A percentile compares a stretch with the other conserved stretches of the same genome.
These are phyloP conservation scores for Calonectria montana DNA, from an alignment of 2,329 filamentous ascomycete species.

Conservation along the genomic window DNA sequence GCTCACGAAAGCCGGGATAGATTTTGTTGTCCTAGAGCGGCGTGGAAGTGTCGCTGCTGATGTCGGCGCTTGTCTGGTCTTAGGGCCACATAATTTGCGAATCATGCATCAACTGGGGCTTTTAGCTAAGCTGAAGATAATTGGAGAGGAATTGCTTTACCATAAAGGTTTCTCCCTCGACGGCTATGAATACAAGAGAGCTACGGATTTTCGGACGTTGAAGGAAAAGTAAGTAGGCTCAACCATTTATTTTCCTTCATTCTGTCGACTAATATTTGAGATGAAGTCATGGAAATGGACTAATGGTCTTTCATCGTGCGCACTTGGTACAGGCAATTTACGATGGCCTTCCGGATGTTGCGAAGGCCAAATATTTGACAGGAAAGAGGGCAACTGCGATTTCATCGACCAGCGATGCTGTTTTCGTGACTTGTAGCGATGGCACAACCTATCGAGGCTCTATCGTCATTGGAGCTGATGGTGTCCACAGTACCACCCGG, in stretches of 20 bases:
- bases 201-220: neutral
- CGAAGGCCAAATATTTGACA: neutral
- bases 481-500: conserved; percentile 31
- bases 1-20: conserved; percentile 43
- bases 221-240: conserved; percentile 11
- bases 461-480: conserved; percentile 34
- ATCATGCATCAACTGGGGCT: conserved; percentile 26
- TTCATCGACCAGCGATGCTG: neutral
- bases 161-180: neutral
- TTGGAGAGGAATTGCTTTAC: neutral
- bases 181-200: neutral
- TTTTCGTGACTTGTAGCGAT: conserved; percentile 31
- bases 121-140: neutral
- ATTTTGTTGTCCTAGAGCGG: conserved; percentile 53
- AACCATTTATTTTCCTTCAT: too few species aligned
- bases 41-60: conserved; percentile 39
- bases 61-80: conserved; percentile 29
- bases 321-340: conserved; percentile 30
- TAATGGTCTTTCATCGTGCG: conserved; percentile 35
- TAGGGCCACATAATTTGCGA: conserved; percentile 16
- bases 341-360: conserved; percentile 17
- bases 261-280: neutral
- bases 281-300: conserved; percentile 22
- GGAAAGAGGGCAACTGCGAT: conserved; percentile 27
- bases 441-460: conserved; percentile 19